A percentile compares a stretch with the other conserved stretches of the same genome.
Evolutionary conservation across 2,329 filamentous ascomycete genomes (phyloP).

Genomic region (Claviceps purpurea): DNA sequence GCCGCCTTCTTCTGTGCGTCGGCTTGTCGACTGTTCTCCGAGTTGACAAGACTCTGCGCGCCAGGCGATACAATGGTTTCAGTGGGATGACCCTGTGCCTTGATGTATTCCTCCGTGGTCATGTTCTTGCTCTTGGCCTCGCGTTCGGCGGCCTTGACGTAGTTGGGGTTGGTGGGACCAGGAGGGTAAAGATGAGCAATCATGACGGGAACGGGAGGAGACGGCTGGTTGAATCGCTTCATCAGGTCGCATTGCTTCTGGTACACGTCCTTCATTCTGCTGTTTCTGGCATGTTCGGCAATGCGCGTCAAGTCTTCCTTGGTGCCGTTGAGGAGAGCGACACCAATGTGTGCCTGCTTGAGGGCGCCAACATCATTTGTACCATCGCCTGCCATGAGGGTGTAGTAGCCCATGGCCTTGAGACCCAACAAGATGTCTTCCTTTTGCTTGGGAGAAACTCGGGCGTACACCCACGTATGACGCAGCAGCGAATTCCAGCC

Average conservation of each 20-base stretch:
- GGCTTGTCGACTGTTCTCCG: constrained; percentile 28
- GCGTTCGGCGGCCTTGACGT: constrained; percentile 78
- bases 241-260: constrained; percentile 90
- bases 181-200: constrained; percentile 93
- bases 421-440: constrained; percentile 95
- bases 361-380: constrained; percentile 96
- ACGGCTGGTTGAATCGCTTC: constrained; percentile 85
- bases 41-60: constrained; percentile 37
- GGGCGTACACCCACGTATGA: constrained; percentile 93
- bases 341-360: constrained; percentile 95
- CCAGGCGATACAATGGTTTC: constrained; percentile 55
- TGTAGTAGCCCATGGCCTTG: constrained; percentile 95
- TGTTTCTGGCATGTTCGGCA: constrained; percentile 83
- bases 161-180: constrained; percentile 84
- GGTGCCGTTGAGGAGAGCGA: constrained; percentile 89
- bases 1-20: constrained; percentile 60
- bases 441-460: constrained; percentile 97
- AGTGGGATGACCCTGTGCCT: constrained; percentile 36
- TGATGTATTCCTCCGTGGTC: constrained; percentile 43
- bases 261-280: constrained; percentile 97
- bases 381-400: constrained; percentile 95
- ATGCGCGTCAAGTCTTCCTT: constrained; percentile 84
- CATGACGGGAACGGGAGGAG: constrained; percentile 79
- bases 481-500: constrained; percentile 68
- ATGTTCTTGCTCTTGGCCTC: constrained; percentile 71